These are phyloP conservation scores for Ogataea allantospora DNA, from an alignment of 805 yeast species.

Conservation along the genomic window DNA sequence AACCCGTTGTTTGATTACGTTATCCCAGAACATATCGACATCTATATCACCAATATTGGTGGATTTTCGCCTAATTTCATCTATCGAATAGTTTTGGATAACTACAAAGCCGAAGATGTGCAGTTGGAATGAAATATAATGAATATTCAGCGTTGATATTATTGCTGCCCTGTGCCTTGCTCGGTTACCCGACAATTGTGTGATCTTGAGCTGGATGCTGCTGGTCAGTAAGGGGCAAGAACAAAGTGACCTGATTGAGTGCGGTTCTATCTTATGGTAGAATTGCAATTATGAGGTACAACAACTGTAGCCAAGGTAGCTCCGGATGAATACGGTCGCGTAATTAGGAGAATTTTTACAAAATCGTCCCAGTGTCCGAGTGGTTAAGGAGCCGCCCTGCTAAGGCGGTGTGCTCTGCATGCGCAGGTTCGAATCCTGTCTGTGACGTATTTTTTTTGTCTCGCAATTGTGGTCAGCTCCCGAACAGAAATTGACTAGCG, in stretches of 20 bases:
- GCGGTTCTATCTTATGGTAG: constrained; percentile 46
- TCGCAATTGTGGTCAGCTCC: constrained; percentile 40
- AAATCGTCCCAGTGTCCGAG: constrained; percentile 62
- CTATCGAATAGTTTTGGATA: constrained; percentile 91
- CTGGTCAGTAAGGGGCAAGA: constrained; percentile 46
- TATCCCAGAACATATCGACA: constrained; percentile 91
- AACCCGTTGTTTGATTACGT: constrained; percentile 91
- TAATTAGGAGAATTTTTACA: background rate
- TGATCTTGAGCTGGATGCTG: constrained; percentile 65
- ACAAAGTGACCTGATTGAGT: constrained; percentile 52
- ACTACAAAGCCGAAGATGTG: constrained; percentile 84
- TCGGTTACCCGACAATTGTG: constrained; percentile 41
- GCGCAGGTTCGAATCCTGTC: constrained; percentile 99
- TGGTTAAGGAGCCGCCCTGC: constrained; percentile 78
- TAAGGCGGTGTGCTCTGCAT: constrained; percentile 87
- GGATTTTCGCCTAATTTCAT: constrained; percentile 96
- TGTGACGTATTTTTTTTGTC: constrained; percentile 68
- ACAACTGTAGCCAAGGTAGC: constrained; percentile 22
- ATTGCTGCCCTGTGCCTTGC: constrained; percentile 62
- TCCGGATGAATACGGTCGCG: background rate
- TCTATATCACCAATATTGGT: constrained; percentile 91
- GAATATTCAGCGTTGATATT: constrained; percentile 2
- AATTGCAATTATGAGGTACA: constrained; percentile 39
- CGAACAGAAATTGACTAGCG: constrained; percentile 70
- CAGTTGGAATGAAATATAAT: constrained; percentile 41